Evolutionary conservation across 495 filamentous ascomycete species (phyloP).

Genomic region (Daldinia caldariorum): DNA sequence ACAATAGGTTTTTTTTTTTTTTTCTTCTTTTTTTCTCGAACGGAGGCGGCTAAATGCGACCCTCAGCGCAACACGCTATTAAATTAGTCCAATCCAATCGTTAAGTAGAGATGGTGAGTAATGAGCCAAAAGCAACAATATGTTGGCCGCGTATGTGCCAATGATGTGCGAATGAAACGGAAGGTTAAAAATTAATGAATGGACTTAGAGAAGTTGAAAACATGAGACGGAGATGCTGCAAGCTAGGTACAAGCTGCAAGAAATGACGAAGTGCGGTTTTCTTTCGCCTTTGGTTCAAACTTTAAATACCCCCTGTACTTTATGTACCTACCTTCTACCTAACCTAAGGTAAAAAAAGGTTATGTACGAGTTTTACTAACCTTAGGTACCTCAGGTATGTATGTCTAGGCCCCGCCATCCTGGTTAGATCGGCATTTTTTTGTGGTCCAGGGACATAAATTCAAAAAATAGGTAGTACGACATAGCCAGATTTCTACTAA

Average conservation of each 20-base stretch:
- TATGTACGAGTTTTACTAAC: too few species aligned
- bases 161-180: background rate
- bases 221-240: constrained; percentile 22
- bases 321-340: too few species aligned
- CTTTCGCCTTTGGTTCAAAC: constrained; percentile 23
- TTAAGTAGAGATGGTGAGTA: too few species aligned
- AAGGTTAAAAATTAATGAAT: constrained; percentile 10
- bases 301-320: too few species aligned
- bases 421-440: constrained; percentile 35
- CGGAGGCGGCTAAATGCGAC: constrained; percentile 45
- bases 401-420: constrained; percentile 26
- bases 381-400: too few species aligned
- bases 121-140: constrained; percentile 23
- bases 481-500: background rate
- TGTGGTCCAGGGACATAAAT: background rate
- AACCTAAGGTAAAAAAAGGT: too few species aligned
- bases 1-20: constrained; percentile 10
- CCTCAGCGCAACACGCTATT: constrained; percentile 29
- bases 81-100: background rate
- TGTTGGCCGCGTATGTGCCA: background rate
- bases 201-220: constrained; percentile 15
- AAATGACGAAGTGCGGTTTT: constrained; percentile 35
- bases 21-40: constrained; percentile 24
- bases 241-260: constrained; percentile 5
- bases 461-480: background rate